Percentiles rank a stretch among this genome's conserved stretches.
phyloP scores from a whole-genome alignment of 2,329 filamentous ascomycete species.

The Colletotrichum higginsianum region DNA sequence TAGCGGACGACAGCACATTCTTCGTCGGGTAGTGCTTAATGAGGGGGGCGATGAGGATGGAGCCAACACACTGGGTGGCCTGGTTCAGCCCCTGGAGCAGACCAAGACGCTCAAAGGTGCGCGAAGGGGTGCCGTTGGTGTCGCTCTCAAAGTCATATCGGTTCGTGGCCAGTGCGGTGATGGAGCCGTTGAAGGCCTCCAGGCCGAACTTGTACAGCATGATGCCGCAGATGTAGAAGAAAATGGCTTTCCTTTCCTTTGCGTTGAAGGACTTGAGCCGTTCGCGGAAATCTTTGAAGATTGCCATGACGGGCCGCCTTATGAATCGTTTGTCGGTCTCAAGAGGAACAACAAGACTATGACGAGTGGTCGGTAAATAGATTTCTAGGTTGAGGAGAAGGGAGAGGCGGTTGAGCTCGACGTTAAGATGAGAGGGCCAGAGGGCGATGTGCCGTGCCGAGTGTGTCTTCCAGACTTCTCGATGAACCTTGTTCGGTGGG shows the following conservation, averaged over 20 bases:
- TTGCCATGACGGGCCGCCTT: neutral
- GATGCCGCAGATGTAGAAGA: conserved; percentile 63
- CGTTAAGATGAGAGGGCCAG: too few relatives aligned
- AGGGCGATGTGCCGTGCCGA: neutral
- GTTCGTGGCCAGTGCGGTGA: conserved; percentile 64
- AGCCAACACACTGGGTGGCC: conserved; percentile 65
- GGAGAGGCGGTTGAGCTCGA: neutral
- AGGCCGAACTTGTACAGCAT: conserved; percentile 68
- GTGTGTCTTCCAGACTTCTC: neutral
- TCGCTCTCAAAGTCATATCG: conserved; percentile 56
- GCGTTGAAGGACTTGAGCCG: conserved; percentile 45
- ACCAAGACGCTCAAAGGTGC: conserved; percentile 62
- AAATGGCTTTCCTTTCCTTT: conserved; percentile 60
- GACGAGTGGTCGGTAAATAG: too few relatives aligned
- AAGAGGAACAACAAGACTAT: neutral
- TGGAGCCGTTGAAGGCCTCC: conserved; percentile 66
- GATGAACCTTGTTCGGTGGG: neutral
- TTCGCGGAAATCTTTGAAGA: conserved; percentile 3
- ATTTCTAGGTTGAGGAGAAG: neutral
- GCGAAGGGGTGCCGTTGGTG: conserved; percentile 13
- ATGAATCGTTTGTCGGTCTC: neutral
- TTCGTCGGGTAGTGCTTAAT: conserved; percentile 64
- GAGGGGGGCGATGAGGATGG: conserved; percentile 65
- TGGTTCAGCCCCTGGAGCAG: conserved; percentile 65
- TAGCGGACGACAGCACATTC: conserved; percentile 59